A percentile compares a stretch with the other conserved stretches of the same genome.
Evolutionary conservation across 2,329 filamentous ascomycete species (phyloP).

Genomic region (Penicillium sp.): DNA sequence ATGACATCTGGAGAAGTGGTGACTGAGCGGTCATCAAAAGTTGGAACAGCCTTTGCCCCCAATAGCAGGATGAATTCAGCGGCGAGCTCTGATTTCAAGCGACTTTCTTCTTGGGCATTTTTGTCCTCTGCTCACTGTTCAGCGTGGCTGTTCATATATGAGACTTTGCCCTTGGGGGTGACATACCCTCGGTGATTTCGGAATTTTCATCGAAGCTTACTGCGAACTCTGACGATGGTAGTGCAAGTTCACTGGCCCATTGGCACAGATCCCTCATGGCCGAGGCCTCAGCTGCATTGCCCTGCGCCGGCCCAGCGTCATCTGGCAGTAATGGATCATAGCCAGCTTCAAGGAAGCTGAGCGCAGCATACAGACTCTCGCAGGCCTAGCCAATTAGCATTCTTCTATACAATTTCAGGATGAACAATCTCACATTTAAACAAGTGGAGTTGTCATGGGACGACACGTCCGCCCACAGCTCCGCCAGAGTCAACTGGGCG

Average conservation of each 20-base stretch:
- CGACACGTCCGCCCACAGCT: conserved; percentile 38
- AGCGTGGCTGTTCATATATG: neutral
- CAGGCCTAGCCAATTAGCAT: conserved; percentile 28
- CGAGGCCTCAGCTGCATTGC: conserved; percentile 28
- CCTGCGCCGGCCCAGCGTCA: conserved; percentile 12
- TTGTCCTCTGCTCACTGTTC: conserved; percentile 18
- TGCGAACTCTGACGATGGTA: conserved; percentile 40
- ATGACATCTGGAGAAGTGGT: conserved; percentile 32
- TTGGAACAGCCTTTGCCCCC: conserved; percentile 10
- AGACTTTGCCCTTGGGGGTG: neutral
- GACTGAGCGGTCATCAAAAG: conserved; percentile 1
- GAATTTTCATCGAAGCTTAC: conserved; percentile 30
- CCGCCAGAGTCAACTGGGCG: conserved; percentile 19
- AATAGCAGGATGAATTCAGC: conserved; percentile 30
- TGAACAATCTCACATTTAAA: conserved; percentile 27
- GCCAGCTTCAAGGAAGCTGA: conserved; percentile 28
- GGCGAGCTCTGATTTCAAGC: conserved; percentile 34
- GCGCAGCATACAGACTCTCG: conserved; percentile 36
- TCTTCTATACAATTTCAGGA: neutral
- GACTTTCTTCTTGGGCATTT: conserved; percentile 27
- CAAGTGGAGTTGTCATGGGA: conserved; percentile 22
- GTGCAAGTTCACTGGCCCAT: conserved; percentile 36
- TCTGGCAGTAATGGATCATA: conserved; percentile 21
- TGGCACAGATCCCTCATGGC: conserved; percentile 33
- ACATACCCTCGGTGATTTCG: conserved; percentile 20